These are phyloP conservation scores for Fragaria iinumae DNA, from an alignment of 306 rosid genomes.

Conservation along the genomic window DNA sequence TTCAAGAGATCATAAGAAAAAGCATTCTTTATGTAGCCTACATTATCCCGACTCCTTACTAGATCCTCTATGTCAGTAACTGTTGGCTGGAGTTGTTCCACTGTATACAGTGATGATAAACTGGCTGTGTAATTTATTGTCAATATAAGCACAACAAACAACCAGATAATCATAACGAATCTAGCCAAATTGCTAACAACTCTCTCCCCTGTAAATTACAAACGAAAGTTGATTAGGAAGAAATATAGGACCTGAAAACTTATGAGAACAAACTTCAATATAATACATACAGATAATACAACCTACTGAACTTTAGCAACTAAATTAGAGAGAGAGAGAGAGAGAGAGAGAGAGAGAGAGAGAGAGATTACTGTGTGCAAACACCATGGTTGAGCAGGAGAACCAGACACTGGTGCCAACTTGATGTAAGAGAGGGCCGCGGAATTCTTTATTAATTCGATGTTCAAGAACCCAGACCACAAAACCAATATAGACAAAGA, in stretches of 20 bases:
- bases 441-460: slow-evolving; percentile 30
- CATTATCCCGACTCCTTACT: background rate
- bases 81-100: background rate
- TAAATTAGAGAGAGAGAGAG: background rate
- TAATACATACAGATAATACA: no score
- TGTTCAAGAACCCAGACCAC: slow-evolving; percentile 48
- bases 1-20: background rate
- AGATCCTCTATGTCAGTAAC: background rate
- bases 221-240: no score
- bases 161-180: slow-evolving; percentile 62
- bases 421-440: slow-evolving; percentile 7
- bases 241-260: no score
- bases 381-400: slow-evolving; percentile 41
- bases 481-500: slow-evolving; percentile 33
- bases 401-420: slow-evolving; percentile 42
- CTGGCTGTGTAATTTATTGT: slow-evolving; percentile 71
- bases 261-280: background rate
- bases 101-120: slow-evolving; percentile 25
- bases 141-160: slow-evolving; percentile 55
- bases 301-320: no score
- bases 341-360: background rate
- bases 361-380: slow-evolving; percentile 26
- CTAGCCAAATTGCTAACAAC: slow-evolving; percentile 58
- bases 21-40: background rate
- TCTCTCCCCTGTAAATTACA: slow-evolving; percentile 41